Evolutionary conservation across 2,329 filamentous ascomycete genomes (phyloP).

Genomic region (Ophiostoma tasmaniense): DNA sequence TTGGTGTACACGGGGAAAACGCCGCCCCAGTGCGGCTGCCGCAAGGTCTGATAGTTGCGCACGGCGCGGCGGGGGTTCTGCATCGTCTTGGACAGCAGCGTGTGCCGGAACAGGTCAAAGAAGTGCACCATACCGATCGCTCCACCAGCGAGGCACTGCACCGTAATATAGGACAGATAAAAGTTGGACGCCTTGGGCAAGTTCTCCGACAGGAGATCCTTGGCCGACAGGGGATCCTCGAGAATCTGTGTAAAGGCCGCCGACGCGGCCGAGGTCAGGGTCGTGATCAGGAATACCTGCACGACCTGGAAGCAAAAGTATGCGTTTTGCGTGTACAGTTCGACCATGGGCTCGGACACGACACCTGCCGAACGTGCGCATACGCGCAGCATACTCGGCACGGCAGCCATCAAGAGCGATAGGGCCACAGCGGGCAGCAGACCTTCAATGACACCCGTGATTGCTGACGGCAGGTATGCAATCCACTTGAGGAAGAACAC

Average conservation of each 20-base stretch:
- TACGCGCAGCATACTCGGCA: constrained; percentile 68
- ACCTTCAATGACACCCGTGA: constrained; percentile 74
- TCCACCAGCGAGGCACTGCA: constrained; percentile 75
- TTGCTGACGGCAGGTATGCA: constrained; percentile 53
- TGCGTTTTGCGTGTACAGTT: constrained; percentile 68
- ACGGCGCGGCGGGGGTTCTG: constrained; percentile 78
- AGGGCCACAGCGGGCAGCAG: constrained; percentile 73
- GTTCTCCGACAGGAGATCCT: constrained; percentile 50
- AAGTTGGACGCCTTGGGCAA: constrained; percentile 69
- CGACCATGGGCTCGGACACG: constrained; percentile 61
- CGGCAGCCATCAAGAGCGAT: constrained; percentile 71
- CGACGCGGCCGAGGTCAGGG: constrained; percentile 64
- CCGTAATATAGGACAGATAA: constrained; percentile 75
- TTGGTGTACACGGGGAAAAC: constrained; percentile 68
- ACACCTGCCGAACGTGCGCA: constrained; percentile 64
- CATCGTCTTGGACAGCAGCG: constrained; percentile 58
- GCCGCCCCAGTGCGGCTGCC: constrained; percentile 67
- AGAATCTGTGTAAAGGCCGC: constrained; percentile 50
- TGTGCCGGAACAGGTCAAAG: constrained; percentile 42
- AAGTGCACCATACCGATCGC: constrained; percentile 64
- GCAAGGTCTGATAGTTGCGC: constrained; percentile 60
- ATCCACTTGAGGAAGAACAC: constrained; percentile 69
- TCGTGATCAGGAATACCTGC: constrained; percentile 78
- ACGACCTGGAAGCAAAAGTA: constrained; percentile 77
- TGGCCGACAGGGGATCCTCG: constrained; percentile 47